Base-by-base conservation (phyloP, 75 land plant species). In the Ceratopteris richardii region DNA sequence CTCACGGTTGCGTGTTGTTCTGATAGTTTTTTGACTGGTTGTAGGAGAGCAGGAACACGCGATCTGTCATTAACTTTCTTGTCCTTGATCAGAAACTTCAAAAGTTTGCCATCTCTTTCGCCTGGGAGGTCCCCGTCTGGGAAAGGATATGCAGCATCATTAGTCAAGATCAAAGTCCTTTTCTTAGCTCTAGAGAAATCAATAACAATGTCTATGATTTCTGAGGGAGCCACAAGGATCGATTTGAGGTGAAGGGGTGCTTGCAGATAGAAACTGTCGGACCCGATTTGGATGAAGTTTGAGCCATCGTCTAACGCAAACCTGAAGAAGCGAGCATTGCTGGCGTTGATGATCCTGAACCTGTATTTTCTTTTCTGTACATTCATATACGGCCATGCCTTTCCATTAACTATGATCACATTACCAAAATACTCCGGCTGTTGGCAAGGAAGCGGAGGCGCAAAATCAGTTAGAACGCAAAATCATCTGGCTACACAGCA, bases 371-470 rank as follows among this genome's bases (percentile, higher is more conserved):
- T 30, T 22, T 27, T 20, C 44, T 39, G 27, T 22, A 65, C 67
- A 0, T 44, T 22, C 23, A 63, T 11, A 20, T 64, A 69, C 0
- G 71, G 71, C 71, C 71, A 69, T 1, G 68, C 71, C 53, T 69
- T 69, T 4, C 71, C 71, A 21, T 69, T 69, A 21, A 69, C 71
- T 1, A 63, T 0, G 13, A 69, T 63, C 48, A 51, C 52, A 18
- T 63, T 48, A 19, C 71, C 71, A 54, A 69, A 69, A 29, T 69
- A 69, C 56, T 69, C 71, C 22, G 71, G 71, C 67, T 65, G 61
- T 27, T 21, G 3, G 22, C 22, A 46, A 46, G 14, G 17, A 4
- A 46, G 37, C n/a, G n/a, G n/a, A n/a, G n/a, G n/a, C n/a, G n/a
- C n/a, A n/a, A n/a, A n/a, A n/a, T n/a, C n/a, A n/a, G n/a, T n/a